These are phyloP conservation scores for Aspergillus nomiae DNA, from an alignment of 2,329 filamentous ascomycete genomes.

Conservation along the genomic window DNA sequence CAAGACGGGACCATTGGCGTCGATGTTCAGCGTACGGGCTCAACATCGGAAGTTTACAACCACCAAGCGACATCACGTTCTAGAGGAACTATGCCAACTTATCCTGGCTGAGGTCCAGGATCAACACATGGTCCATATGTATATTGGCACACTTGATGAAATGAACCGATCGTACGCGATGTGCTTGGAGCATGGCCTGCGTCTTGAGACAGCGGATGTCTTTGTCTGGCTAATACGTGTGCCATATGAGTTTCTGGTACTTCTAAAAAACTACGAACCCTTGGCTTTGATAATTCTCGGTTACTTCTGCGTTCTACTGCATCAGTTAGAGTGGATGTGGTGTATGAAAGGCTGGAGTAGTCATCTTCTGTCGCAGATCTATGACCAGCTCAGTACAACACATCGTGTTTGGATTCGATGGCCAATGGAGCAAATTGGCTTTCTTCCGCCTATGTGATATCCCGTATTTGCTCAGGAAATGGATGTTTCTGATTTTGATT, in stretches of 20 bases:
- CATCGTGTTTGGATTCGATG: constrained; percentile 19
- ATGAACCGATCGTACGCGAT: constrained; percentile 14
- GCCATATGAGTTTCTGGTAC: constrained; percentile 16
- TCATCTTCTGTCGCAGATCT: constrained; percentile 16
- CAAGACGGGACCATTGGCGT: constrained; percentile 11
- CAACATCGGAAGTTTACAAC: neutral
- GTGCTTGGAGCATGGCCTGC: constrained; percentile 4
- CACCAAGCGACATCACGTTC: neutral
- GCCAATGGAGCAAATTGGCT: constrained; percentile 16
- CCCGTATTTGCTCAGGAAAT: neutral
- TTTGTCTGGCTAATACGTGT: constrained; percentile 23
- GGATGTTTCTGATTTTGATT: neutral
- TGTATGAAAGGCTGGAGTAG: constrained; percentile 20
- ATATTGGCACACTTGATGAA: constrained; percentile 18
- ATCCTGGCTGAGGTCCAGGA: constrained; percentile 8
- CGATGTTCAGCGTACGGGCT: constrained; percentile 15
- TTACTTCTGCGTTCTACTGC: constrained; percentile 18
- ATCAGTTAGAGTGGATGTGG: constrained; percentile 24
- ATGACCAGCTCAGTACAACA: constrained; percentile 7
- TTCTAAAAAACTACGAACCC: constrained; percentile 7
- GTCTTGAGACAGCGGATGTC: constrained; percentile 23
- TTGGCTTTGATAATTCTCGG: constrained; percentile 19
- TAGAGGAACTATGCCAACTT: constrained; percentile 17
- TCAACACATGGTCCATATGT: constrained; percentile 4
- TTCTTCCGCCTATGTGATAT: neutral